A percentile compares a stretch with the other conserved stretches of the same genome.
Evolutionary conservation across 768 basidiomycete species (phyloP).

Genomic region (Podaxis mareebaensis): DNA sequence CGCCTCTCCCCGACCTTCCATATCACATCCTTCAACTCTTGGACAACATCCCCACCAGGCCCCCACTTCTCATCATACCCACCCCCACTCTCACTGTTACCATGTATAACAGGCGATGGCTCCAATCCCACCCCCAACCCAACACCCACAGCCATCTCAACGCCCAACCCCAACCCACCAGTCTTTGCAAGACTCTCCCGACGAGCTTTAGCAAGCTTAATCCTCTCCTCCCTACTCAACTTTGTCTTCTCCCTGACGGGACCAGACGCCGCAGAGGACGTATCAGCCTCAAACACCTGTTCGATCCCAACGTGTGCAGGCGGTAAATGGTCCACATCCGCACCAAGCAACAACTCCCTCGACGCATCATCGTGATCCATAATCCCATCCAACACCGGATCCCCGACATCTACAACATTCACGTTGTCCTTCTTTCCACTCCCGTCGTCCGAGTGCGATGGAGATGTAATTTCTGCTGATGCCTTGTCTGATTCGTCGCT

Average conservation of each 20-base stretch:
- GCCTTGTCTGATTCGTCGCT: slow-evolving; percentile 55
- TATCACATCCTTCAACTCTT: slow-evolving; percentile 84
- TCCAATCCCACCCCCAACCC: slow-evolving; percentile 16
- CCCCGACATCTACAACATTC: slow-evolving; percentile 14
- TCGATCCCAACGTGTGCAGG: slow-evolving; percentile 68
- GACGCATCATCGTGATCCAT: slow-evolving; percentile 51
- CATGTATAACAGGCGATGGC: slow-evolving; percentile 8
- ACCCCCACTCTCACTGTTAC: slow-evolving; percentile 16
- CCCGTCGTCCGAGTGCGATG: slow-evolving; percentile 32
- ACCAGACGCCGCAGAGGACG: slow-evolving; percentile 23
- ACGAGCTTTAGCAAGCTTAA: slow-evolving; percentile 54
- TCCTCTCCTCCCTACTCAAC: slow-evolving; percentile 75
- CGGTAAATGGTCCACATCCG: slow-evolving; percentile 57
- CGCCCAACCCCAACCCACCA: slow-evolving; percentile 29
- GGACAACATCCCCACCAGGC: slow-evolving; percentile 76
- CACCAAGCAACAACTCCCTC: slow-evolving; percentile 50
- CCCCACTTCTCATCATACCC: slow-evolving; percentile 56
- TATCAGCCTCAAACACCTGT: slow-evolving; percentile 81
- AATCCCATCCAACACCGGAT: slow-evolving; percentile 18
- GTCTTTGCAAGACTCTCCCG: slow-evolving; percentile 40
- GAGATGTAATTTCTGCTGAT: slow-evolving; percentile 37
- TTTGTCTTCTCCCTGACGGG: slow-evolving; percentile 63
- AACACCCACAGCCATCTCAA: slow-evolving; percentile 14
- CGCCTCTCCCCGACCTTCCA: slow-evolving; percentile 80
- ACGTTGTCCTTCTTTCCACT: slow-evolving; percentile 14